A percentile compares a stretch with the other conserved stretches of the same genome.
These are phyloP conservation scores for Penicillium aurantiogriseum DNA, from an alignment of 2,329 filamentous ascomycete genomes.

Conservation along the genomic window DNA sequence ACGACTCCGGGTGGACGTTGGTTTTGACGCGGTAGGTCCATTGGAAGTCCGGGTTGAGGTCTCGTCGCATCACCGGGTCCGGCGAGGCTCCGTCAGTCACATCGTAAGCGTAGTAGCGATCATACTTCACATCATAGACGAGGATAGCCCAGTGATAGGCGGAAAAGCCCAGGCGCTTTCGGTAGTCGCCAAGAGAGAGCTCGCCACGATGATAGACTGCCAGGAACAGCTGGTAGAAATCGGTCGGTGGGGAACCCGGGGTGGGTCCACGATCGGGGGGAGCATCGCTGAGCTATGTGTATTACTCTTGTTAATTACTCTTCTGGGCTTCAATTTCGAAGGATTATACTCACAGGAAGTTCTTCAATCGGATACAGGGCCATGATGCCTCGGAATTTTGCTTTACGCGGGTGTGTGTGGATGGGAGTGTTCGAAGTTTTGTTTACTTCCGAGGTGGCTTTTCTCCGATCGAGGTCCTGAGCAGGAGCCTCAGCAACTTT, in stretches of 20 bases:
- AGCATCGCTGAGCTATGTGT: not conserved
- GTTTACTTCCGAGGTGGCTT: not conserved
- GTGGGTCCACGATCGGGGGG: not conserved
- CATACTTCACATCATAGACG: not conserved
- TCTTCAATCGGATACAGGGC: not conserved
- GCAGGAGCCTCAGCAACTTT: not conserved
- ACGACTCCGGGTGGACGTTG: not conserved
- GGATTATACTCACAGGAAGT: not conserved
- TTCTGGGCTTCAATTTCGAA: not conserved
- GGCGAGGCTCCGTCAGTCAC: slow-evolving; percentile 3
- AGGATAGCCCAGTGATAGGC: slow-evolving; percentile 10
- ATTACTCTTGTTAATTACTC: not conserved
- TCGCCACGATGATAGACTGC: slow-evolving; percentile 6
- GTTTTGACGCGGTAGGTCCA: slow-evolving; percentile 3
- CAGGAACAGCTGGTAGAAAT: not conserved
- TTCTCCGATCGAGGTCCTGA: not conserved
- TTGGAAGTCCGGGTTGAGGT: slow-evolving; percentile 5
- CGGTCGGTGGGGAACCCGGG: not conserved
- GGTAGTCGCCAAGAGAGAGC: slow-evolving; percentile 1
- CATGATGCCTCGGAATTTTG: not conserved
- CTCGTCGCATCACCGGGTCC: not conserved
- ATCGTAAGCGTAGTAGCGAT: slow-evolving; percentile 4
- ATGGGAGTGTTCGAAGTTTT: not conserved
- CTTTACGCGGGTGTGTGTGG: not conserved
- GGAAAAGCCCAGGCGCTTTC: slow-evolving; percentile 2